A percentile compares a stretch with the other conserved stretches of the same genome.
Evolutionary conservation across 139 green algal species (phyloP).

Genomic region (Coelastrella sp.): DNA sequence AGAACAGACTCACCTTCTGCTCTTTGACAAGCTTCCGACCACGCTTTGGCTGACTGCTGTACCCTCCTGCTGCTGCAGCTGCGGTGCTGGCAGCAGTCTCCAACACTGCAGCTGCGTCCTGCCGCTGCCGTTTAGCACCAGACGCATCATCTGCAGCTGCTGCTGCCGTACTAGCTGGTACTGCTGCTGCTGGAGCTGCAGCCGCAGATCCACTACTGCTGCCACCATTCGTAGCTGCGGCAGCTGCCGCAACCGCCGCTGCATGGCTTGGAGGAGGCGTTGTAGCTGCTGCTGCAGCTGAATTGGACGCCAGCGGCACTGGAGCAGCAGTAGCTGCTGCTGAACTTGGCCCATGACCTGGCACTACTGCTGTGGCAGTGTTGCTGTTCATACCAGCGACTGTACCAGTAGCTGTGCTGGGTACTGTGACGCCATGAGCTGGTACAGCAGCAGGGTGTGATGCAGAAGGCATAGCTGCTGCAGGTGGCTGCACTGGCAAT

Average conservation of each 20-base stretch:
- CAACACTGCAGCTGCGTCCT: neutral
- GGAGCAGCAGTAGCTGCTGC: slow-evolving; percentile 33
- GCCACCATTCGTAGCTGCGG: neutral
- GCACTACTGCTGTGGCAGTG: neutral
- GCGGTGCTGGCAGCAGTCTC: slow-evolving; percentile 1
- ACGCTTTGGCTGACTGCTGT: slow-evolving; percentile 40
- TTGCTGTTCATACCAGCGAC: neutral
- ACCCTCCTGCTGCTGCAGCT: neutral
- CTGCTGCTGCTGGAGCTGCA: slow-evolving; percentile 24
- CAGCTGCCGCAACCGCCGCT: neutral
- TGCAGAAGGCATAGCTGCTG: neutral
- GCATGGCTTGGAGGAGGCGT: neutral
- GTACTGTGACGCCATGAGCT: neutral
- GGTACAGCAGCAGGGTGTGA: neutral
- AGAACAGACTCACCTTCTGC: slow-evolving; percentile 53
- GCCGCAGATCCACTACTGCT: neutral
- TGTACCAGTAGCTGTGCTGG: neutral
- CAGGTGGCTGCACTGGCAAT: slow-evolving; percentile 12
- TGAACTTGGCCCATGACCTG: neutral
- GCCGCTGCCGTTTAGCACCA: slow-evolving; percentile 26
- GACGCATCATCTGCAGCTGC: slow-evolving; percentile 8
- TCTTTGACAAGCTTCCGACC: slow-evolving; percentile 56
- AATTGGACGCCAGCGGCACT: neutral
- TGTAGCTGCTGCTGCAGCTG: neutral
- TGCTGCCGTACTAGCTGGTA: neutral